Evolutionary conservation across 2,329 filamentous ascomycete genomes (phyloP).

Genomic region (Apiospora pterosperma): DNA sequence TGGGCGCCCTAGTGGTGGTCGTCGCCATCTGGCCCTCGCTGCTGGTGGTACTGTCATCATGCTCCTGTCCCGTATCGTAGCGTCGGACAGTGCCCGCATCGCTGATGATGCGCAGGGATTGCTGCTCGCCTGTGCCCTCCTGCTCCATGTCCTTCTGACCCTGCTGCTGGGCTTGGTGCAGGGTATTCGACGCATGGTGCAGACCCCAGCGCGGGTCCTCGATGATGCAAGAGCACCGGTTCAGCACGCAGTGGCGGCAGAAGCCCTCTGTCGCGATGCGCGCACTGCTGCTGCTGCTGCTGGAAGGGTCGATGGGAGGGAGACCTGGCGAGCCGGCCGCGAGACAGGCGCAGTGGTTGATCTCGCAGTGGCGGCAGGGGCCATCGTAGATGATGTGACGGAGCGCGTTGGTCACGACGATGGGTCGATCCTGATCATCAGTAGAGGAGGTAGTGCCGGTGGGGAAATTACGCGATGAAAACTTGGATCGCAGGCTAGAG

Average conservation of each 20-base stretch:
- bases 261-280: conserved; percentile 8
- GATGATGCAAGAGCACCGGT: conserved; percentile 3
- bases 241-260: conserved; percentile 8
- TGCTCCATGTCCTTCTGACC: background rate
- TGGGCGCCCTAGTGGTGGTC: background rate
- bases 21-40: background rate
- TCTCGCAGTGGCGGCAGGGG: conserved; percentile 6
- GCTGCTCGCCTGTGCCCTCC: background rate
- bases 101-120: background rate
- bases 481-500: background rate
- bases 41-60: background rate
- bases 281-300: no score
- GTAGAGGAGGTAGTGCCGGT: background rate
- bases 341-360: conserved; percentile 3
- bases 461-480: background rate
- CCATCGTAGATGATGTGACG: conserved; percentile 7
- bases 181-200: background rate
- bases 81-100: conserved; percentile 2
- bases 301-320: background rate
- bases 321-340: background rate
- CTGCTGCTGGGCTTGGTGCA: background rate
- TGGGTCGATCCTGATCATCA: background rate
- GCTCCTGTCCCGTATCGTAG: background rate
- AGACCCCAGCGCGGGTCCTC: conserved; percentile 3
- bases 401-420: conserved; percentile 6